Evolutionary conservation across 257 asterid species (phyloP).

Genomic region (Solanum etuberosum): DNA sequence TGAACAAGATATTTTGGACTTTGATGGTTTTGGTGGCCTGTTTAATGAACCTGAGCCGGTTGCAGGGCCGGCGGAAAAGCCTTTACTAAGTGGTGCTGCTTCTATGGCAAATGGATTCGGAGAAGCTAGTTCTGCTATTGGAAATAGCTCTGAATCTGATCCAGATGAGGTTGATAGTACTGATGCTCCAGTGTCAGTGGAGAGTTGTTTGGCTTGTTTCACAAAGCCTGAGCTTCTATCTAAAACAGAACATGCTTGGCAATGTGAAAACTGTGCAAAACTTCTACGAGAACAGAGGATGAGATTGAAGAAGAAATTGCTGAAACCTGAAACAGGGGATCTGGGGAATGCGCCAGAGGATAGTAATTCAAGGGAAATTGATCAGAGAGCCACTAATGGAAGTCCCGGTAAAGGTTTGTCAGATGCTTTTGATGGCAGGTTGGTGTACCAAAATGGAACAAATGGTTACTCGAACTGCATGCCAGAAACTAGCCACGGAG

Average conservation of each 20-base stretch:
- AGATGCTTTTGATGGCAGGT: slow-evolving; percentile 15
- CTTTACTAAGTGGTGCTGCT: slow-evolving; percentile 14
- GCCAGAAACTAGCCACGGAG: slow-evolving; percentile 8
- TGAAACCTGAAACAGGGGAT: slow-evolving; percentile 7
- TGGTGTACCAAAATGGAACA: slow-evolving; percentile 11
- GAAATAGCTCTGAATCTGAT: slow-evolving; percentile 67
- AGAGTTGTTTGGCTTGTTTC: slow-evolving; percentile 73
- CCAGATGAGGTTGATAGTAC: slow-evolving; percentile 80
- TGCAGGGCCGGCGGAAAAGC: slow-evolving; percentile 10
- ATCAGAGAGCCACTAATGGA: slow-evolving; percentile 4
- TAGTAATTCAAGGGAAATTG: slow-evolving; percentile 2
- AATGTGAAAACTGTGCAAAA: slow-evolving; percentile 86
- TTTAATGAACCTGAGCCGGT: slow-evolving; percentile 70
- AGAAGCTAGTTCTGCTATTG: slow-evolving; percentile 25
- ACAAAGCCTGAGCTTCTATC: slow-evolving; percentile 67
- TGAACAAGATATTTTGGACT: slow-evolving; percentile 36
- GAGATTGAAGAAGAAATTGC: slow-evolving; percentile 21
- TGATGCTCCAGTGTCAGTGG: slow-evolving; percentile 74
- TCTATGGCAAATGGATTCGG: slow-evolving; percentile 20
- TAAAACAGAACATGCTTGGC: slow-evolving; percentile 90
- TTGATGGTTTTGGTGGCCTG: slow-evolving; percentile 67
- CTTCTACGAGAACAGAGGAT: slow-evolving; percentile 32
- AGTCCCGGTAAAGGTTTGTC: slow-evolving; percentile 10
- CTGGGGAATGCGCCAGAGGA: slow-evolving; percentile 15
- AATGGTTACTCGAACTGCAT: slow-evolving; percentile 11